A percentile compares a stretch with the other conserved stretches of the same genome.
phyloP scores from a whole-genome alignment of 306 rosid species.

The Quercus variabilis region DNA sequence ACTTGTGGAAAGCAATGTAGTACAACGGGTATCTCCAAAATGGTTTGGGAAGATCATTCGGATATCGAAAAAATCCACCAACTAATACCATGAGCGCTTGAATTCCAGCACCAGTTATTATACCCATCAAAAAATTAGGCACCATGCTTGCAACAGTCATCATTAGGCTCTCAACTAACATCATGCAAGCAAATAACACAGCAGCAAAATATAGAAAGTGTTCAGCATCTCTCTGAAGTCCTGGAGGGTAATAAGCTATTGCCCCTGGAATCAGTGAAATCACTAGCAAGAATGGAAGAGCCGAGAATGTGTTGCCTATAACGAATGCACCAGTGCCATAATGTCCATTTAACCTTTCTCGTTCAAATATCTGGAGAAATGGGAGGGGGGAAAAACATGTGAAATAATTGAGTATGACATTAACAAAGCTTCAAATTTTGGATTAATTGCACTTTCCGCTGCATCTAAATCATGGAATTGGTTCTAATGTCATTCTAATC shows the following conservation, averaged over 20 bases:
- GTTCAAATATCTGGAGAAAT: constrained; percentile 34
- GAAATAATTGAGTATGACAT: neutral
- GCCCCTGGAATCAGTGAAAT: constrained; percentile 45
- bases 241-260: constrained; percentile 33
- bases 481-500: no score
- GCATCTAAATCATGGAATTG: no score
- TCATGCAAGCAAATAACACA: constrained; percentile 26
- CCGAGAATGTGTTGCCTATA: constrained; percentile 43
- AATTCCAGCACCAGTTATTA: no score
- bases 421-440: no score
- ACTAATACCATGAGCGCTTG: no score
- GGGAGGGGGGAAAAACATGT: neutral
- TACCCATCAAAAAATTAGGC: constrained; percentile 23
- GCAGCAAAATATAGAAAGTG: constrained; percentile 28
- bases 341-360: constrained; percentile 57
- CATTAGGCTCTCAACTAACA: constrained; percentile 59
- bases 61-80: neutral
- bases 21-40: constrained; percentile 49
- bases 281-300: constrained; percentile 34
- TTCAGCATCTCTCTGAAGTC: constrained; percentile 35
- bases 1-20: constrained; percentile 44
- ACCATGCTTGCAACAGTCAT: constrained; percentile 44
- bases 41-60: constrained; percentile 33
- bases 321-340: constrained; percentile 39
- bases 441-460: no score